Percentiles rank a stretch among this genome's conserved stretches.
phyloP scores from a whole-genome alignment of 2,329 filamentous ascomycete genomes.

The Penicillium frequentans region DNA sequence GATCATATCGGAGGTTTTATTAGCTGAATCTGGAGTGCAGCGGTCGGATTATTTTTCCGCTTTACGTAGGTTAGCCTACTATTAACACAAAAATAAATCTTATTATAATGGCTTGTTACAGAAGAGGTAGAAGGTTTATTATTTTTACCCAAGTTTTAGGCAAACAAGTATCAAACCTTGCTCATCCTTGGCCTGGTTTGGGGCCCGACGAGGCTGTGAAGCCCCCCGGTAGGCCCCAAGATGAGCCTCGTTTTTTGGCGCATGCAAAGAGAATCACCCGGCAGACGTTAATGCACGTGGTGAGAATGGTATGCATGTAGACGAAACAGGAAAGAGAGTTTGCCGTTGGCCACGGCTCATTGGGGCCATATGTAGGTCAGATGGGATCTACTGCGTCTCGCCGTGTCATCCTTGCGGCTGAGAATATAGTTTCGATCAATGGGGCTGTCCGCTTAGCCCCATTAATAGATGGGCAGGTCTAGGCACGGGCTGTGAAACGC shows the following conservation, averaged over 20 bases:
- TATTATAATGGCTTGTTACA: background rate
- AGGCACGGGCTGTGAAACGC: constrained; percentile 4
- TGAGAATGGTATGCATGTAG: background rate
- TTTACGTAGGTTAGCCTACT: background rate
- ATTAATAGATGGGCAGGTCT: constrained; percentile 1
- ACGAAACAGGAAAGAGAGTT: background rate
- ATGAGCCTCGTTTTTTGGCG: too few relatives aligned
- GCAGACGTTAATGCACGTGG: background rate
- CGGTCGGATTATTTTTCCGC: background rate
- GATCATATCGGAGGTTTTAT: background rate
- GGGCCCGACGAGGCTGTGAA: too few relatives aligned
- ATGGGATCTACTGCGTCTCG: constrained; percentile 3
- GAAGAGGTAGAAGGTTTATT: background rate
- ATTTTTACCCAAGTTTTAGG: background rate
- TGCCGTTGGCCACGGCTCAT: background rate
- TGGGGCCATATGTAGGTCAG: background rate
- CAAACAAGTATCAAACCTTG: background rate
- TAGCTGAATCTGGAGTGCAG: background rate
- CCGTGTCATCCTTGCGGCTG: constrained; percentile 10
- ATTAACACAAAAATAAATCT: background rate
- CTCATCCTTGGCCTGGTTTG: background rate
- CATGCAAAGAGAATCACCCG: background rate
- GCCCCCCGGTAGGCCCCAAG: too few relatives aligned
- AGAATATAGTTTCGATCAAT: constrained; percentile 11
- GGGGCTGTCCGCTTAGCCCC: background rate